Evolutionary conservation across 768 basidiomycete genomes (phyloP), one percentile per base, ranked within the genome.

Genomic region (Trichaptum fuscoviolaceum): DNA sequence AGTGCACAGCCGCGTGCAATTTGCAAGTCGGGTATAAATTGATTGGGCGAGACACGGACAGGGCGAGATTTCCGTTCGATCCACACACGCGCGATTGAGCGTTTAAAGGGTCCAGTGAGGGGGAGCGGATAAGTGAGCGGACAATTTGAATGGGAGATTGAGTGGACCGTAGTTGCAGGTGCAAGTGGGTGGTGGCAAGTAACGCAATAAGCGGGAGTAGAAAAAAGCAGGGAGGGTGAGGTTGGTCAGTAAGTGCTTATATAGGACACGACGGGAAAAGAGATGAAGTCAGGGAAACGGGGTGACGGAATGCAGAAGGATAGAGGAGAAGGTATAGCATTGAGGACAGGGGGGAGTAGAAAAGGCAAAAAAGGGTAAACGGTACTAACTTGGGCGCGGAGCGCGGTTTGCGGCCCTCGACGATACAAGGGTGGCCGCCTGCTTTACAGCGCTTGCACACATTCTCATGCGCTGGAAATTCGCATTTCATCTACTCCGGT

Each of bases 351-450:
- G 71, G 12, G 71, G 71, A 71, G 70, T 61, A 65, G 63, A 26
- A 36, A 63, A 58, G 65, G 65, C 42, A 26, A 12, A 65, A n/a
- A 42, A 58, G 9, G 25, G 63, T 35, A 62, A 23, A 27, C 63
- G 58, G 65, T 66, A 86, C 92, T 85, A 76, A 94, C 92, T 93
- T 94, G 68, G 92, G 91, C 25, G 87, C 86, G 27, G 84, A 89
- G 72, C 87, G 83, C 65, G 86, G 89, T 78, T 91, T 92, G 68
- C 92, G 83, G 62, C 91, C 91, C 76, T 93, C 92, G 52, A 93
- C 91, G 70, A 93, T 87, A 74, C 92, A 94, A 58, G 86, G 81
- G 76, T 92, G 90, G 1, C 89, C 87, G 63, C 87, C 85, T 27
- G 82, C 71, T 70, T 85, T 88, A 76, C 92, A 94, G 62, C 92